A percentile compares a stretch with the other conserved stretches of the same genome.
phyloP scores from a whole-genome alignment of 179 eudicot genomes.

The Gypsophila paniculata region DNA sequence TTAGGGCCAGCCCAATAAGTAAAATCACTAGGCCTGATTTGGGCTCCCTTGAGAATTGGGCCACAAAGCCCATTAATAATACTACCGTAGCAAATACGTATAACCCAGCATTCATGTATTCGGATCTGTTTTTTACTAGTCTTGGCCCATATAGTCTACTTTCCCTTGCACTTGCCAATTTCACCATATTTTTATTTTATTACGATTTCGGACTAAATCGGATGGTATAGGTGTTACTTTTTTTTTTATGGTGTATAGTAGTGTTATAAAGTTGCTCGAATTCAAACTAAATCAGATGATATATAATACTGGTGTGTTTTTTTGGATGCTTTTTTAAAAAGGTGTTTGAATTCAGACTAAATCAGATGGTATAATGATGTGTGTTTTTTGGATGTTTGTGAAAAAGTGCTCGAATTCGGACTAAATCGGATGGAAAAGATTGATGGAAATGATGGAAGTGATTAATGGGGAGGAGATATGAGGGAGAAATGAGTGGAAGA shows the following conservation, averaged over 20 bases:
- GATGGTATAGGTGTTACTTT: no score
- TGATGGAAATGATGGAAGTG: no score
- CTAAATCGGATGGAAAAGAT: not conserved
- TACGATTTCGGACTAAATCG: no score
- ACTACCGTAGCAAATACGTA: constrained; percentile 57
- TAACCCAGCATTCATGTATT: constrained; percentile 77
- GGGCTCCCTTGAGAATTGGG: constrained; percentile 49
- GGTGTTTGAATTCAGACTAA: no score
- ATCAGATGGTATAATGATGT: not conserved
- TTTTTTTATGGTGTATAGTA: no score
- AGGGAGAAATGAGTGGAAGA: constrained; percentile 1
- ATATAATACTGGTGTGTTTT: no score
- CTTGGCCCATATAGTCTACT: constrained; percentile 64
- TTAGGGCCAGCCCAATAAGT: constrained; percentile 34
- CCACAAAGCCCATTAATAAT: constrained; percentile 46
- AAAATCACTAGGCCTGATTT: constrained; percentile 57
- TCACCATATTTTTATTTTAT: constrained; percentile 46
- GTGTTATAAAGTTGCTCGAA: no score
- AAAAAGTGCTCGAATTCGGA: no score
- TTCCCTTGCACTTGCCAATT: constrained; percentile 77
- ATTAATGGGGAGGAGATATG: not conserved
- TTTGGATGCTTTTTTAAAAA: no score
- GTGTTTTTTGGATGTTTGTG: no score
- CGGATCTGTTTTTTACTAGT: constrained; percentile 40
- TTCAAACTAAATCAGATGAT: no score